Conservation (phyloP, 495 filamentous ascomycete species). For the Tetracladium marchalianum region DNA sequence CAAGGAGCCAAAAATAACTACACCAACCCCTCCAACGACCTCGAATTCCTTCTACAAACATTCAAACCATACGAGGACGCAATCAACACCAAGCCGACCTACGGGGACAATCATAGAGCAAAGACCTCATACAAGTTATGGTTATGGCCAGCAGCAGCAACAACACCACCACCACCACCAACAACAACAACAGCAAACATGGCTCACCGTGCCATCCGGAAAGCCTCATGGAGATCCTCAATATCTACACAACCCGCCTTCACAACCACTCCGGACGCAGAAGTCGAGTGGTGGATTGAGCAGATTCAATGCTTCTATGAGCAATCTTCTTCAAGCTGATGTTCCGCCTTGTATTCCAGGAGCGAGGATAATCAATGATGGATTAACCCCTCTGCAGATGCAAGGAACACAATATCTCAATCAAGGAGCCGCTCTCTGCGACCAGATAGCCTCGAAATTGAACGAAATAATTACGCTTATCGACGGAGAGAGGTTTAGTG, state of each 20-base stretch:
- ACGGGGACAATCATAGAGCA: constrained; percentile 2
- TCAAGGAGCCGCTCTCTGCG: constrained; percentile 39
- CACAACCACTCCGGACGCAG: constrained; percentile 6
- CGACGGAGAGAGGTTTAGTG: constrained; percentile 53
- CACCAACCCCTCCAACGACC: constrained; percentile 12
- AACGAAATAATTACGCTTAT: constrained; percentile 57
- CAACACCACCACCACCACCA: constrained; percentile 16
- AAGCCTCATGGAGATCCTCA: constrained; percentile 8
- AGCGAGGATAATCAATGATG: constrained; percentile 24
- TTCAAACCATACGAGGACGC: constrained; percentile 15
- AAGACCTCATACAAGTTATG: constrained; percentile 1
- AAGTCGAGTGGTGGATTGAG: constrained; percentile 2
- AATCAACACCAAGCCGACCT: constrained; percentile 17
- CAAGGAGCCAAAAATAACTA: constrained; percentile 17
- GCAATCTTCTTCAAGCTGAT: constrained; percentile 28
- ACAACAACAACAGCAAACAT: constrained; percentile 20
- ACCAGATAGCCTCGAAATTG: constrained; percentile 47
- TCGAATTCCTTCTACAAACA: constrained; percentile 14
- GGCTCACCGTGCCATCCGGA: constrained; percentile 7
- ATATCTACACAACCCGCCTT: constrained; percentile 5
- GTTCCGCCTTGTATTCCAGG: constrained; percentile 25
- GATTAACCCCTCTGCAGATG: constrained; percentile 25
- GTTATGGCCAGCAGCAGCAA: constrained; percentile 1
- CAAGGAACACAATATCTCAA: constrained; percentile 31
- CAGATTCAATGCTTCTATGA: constrained; percentile 15